A percentile compares a stretch with the other conserved stretches of the same genome.
These are phyloP conservation scores for Colletotrichum gigasporum DNA, from an alignment of 2,329 filamentous ascomycete genomes.

Conservation along the genomic window DNA sequence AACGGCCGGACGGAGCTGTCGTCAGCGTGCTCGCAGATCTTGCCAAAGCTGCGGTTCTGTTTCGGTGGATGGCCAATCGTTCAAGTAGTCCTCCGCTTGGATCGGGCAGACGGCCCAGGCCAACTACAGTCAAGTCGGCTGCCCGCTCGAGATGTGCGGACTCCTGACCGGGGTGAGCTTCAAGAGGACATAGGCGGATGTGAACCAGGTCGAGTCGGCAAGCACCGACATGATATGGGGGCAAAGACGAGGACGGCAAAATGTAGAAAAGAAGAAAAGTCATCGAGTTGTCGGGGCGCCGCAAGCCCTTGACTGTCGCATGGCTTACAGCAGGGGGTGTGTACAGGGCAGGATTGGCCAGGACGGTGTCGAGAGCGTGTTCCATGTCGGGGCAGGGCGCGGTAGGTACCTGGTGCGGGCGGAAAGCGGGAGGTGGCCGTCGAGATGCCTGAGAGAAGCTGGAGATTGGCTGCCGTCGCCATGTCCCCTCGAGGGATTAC, in stretches of 20 bases:
- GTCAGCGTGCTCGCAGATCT: not conserved
- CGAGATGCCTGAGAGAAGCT: not conserved
- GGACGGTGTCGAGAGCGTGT: conserved; percentile 10
- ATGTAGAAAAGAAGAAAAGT: conserved; percentile 2
- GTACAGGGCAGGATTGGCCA: conserved; percentile 9
- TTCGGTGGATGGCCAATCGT: not conserved
- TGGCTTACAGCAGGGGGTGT: conserved; percentile 20
- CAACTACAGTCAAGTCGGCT: not conserved
- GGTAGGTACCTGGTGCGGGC: not conserved
- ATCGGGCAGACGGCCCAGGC: no score
- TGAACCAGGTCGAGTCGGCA: not conserved
- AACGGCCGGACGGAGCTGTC: not conserved
- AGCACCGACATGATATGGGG: conserved; percentile 3
- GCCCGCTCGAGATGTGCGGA: not conserved
- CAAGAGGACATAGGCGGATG: not conserved
- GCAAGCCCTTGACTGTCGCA: conserved; percentile 20
- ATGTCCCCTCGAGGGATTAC: conserved; percentile 1
- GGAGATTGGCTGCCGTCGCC: conserved; percentile 13
- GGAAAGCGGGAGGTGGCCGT: not conserved
- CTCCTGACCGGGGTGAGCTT: conserved; percentile 19
- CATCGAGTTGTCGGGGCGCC: conserved; percentile 2
- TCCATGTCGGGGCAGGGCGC: conserved; percentile 5
- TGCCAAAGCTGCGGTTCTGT: not conserved
- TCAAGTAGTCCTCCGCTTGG: not conserved
- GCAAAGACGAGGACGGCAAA: conserved; percentile 3